phyloP scores from a whole-genome alignment of 2,329 filamentous ascomycete genomes.

The Sordariomycetes sp. region DNA sequence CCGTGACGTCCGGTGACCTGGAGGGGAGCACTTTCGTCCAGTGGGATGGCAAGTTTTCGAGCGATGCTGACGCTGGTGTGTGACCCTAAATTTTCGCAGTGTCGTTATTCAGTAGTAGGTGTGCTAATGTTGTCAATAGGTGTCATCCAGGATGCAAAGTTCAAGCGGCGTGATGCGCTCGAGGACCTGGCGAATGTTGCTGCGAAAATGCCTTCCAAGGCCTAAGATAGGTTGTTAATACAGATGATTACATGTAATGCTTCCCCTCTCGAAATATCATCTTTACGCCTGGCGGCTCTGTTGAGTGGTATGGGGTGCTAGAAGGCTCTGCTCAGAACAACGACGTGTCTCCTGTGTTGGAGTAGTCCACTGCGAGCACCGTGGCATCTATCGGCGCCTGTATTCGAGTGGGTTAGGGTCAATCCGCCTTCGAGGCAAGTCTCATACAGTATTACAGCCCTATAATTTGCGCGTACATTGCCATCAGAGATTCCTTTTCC shows the following conservation, averaged over 20 bases:
- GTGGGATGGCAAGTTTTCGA: constrained; percentile 58
- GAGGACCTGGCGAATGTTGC: constrained; percentile 47
- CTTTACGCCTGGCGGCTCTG: not conserved
- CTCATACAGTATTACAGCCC: not conserved
- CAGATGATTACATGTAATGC: not conserved
- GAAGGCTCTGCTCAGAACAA: not conserved
- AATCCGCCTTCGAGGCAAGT: not conserved
- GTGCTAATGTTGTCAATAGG: constrained; percentile 22
- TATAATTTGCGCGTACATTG: too few relatives aligned
- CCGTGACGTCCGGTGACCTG: constrained; percentile 51
- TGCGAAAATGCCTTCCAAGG: constrained; percentile 12
- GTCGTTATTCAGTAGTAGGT: constrained; percentile 7
- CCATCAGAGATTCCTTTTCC: too few relatives aligned
- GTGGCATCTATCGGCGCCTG: not conserved
- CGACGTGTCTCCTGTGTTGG: not conserved
- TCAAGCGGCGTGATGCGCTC: constrained; percentile 61
- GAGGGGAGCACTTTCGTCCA: constrained; percentile 54
- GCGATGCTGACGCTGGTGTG: constrained; percentile 56
- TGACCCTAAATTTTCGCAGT: constrained; percentile 5
- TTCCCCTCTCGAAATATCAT: not conserved
- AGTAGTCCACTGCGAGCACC: not conserved
- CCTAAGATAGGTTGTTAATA: not conserved
- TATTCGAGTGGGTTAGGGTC: not conserved
- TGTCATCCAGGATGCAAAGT: constrained; percentile 63
- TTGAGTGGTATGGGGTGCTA: not conserved